These are phyloP conservation scores for Elsinoe fawcettii DNA, from an alignment of 2,329 filamentous ascomycete species.

Conservation along the genomic window DNA sequence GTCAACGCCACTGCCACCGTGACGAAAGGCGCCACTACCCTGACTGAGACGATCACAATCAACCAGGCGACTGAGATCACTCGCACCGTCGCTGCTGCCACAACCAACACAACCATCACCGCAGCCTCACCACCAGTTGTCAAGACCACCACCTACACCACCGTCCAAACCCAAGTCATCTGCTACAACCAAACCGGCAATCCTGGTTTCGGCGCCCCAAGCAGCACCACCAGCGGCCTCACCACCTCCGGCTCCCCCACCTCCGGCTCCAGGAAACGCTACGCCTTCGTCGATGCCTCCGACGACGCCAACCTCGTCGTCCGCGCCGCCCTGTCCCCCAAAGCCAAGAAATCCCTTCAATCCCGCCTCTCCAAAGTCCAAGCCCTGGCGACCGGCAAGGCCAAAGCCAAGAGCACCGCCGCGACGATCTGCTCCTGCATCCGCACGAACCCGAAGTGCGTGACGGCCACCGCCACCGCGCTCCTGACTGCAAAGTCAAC, in stretches of 20 bases:
- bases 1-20: not conserved
- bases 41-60: not conserved
- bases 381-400: not conserved
- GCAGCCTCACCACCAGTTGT: not conserved
- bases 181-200: conserved; percentile 10
- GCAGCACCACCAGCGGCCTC: not conserved
- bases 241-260: not conserved
- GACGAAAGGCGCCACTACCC: not conserved
- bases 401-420: conserved; percentile 1
- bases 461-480: not conserved
- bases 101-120: conserved; percentile 5
- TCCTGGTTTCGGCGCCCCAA: conserved; percentile 1
- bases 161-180: conserved; percentile 7
- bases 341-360: not conserved
- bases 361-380: not conserved
- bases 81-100: not conserved
- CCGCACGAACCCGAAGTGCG: conserved; percentile 12
- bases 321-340: not conserved
- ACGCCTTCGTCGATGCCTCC: not conserved
- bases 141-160: conserved; percentile 5
- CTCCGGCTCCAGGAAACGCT: not conserved
- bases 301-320: conserved; percentile 11
- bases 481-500: not conserved
- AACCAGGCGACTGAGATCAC: not conserved
- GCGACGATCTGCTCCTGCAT: conserved; percentile 15